Percentiles rank a stretch among this genome's conserved stretches.
phyloP scores from a whole-genome alignment of 179 eudicot genomes.

The Corrigiola litoralis region DNA sequence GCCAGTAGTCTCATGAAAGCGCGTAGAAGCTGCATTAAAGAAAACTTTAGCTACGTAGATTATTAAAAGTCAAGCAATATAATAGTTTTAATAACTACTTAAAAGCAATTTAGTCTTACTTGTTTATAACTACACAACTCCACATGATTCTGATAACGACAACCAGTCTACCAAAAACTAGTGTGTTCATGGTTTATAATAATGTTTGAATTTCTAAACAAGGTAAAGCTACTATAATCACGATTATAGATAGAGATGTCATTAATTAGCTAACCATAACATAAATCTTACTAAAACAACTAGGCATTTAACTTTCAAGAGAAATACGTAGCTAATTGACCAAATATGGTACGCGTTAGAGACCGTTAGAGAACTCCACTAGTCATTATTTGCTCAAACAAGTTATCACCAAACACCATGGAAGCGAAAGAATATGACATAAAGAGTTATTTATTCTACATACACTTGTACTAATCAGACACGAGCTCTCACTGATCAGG shows the following conservation, averaged over 20 bases:
- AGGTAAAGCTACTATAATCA: not conserved
- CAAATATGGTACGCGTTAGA: not conserved
- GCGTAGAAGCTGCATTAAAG: constrained; percentile 26
- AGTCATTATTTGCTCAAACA: constrained; percentile 12
- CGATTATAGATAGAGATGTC: not conserved
- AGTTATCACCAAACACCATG: constrained; percentile 13
- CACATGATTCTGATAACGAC: not conserved
- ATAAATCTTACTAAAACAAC: no score
- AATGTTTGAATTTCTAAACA: not conserved
- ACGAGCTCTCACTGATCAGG: not conserved
- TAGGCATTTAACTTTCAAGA: constrained; percentile 3
- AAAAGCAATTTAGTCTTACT: not conserved
- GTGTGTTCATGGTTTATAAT: not conserved
- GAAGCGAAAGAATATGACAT: constrained; percentile 1
- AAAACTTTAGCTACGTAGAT: not conserved
- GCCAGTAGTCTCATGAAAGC: constrained; percentile 14
- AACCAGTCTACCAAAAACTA: not conserved
- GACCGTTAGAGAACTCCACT: not conserved
- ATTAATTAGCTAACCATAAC: no score
- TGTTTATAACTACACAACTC: not conserved
- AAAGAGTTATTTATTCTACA: not conserved
- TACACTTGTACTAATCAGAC: not conserved
- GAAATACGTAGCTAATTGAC: not conserved
- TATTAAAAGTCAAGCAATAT: constrained; percentile 29
- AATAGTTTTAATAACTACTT: not conserved